Evolutionary conservation across 768 basidiomycete genomes (phyloP).

Genomic region (Crucibulum laeve): DNA sequence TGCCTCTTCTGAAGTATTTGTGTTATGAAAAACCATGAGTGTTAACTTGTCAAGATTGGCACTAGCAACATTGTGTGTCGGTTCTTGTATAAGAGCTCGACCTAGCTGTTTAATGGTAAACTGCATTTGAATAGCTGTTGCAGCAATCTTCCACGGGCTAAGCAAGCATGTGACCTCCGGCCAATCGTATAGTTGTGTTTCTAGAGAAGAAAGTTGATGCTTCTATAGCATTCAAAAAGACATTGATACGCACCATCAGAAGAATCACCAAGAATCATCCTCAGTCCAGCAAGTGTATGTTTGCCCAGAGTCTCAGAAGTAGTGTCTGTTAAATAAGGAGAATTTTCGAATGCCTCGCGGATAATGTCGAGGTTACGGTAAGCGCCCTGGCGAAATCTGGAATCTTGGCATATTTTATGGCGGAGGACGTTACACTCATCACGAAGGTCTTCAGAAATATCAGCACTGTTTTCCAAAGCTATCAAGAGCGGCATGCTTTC

Average conservation of each 20-base stretch:
- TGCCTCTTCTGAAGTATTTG: slow-evolving; percentile 74
- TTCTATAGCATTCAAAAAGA: background rate
- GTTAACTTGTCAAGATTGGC: slow-evolving; percentile 64
- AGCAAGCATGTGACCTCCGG: slow-evolving; percentile 60
- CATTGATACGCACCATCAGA: slow-evolving; percentile 40
- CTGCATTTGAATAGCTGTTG: slow-evolving; percentile 76
- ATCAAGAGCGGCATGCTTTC: slow-evolving; percentile 66
- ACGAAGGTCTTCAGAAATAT: slow-evolving; percentile 48
- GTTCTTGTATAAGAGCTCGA: slow-evolving; percentile 57
- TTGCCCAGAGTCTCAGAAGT: slow-evolving; percentile 50
- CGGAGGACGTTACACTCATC: slow-evolving; percentile 48
- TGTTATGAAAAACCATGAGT: slow-evolving; percentile 64
- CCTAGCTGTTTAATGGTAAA: slow-evolving; percentile 72
- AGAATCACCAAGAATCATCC: slow-evolving; percentile 64
- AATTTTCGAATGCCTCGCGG: slow-evolving; percentile 62
- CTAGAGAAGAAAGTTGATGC: slow-evolving; percentile 12
- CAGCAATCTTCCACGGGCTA: slow-evolving; percentile 81
- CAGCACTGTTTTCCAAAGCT: slow-evolving; percentile 58
- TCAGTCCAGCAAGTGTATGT: slow-evolving; percentile 61
- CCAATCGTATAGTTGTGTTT: slow-evolving; percentile 53
- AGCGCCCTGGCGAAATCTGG: slow-evolving; percentile 71
- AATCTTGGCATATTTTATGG: slow-evolving; percentile 51
- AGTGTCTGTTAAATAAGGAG: slow-evolving; percentile 44
- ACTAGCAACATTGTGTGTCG: slow-evolving; percentile 50
- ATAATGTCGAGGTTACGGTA: slow-evolving; percentile 73